Evolutionary conservation across 495 filamentous ascomycete species (phyloP), one percentile per base, ranked within the genome.

Genomic region (Pseudotulostoma volvatum): DNA sequence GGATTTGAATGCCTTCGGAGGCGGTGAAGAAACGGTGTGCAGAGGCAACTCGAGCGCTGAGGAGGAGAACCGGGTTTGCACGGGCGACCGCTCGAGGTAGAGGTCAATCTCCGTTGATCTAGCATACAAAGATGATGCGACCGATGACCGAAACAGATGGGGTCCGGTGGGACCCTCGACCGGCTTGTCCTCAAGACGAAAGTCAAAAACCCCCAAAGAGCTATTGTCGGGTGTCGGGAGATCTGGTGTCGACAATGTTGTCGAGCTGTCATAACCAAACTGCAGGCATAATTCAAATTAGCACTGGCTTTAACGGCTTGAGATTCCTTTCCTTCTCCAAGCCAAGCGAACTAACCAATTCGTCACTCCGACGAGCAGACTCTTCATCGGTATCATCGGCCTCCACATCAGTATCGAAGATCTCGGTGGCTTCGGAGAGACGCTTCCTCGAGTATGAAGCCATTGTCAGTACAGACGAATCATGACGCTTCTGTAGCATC

Each of bases 121-220:
- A 58, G 64, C 37, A 66, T 56, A 52, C 18, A 40, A 35, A 31
- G 46, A 34, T 13, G 30, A 50, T 31, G 31, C 49, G 18, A 46
- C 44, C 8, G 60, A 64, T 21, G 61, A 64, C 40, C 83, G 71
- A 60, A 95, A 95, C n/a, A 95, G 66, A 61, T 93, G 87, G 2
- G 86, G 87, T 3, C 87, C 86, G 44, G 64, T 67, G 4, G 86
- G 86, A 16, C 86, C 86, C 25, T 53, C 50, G 35, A 59, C 47
- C 19, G 50, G 34, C 34, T 55, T 53, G 0, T 57, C 47, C 44
- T 56, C 50, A 19, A 63, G 46, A 8, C 66, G 61, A 34, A 76
- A 75, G 34, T 66, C 50, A 49, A 70, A 68, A 17, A 33, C 31
- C 8, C 40, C 42, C 7, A 41, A 28, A 1, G 41, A 47, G 3